Evolutionary conservation across 2,329 filamentous ascomycete genomes (phyloP).

Genomic region (Plenodomus biglobosus): DNA sequence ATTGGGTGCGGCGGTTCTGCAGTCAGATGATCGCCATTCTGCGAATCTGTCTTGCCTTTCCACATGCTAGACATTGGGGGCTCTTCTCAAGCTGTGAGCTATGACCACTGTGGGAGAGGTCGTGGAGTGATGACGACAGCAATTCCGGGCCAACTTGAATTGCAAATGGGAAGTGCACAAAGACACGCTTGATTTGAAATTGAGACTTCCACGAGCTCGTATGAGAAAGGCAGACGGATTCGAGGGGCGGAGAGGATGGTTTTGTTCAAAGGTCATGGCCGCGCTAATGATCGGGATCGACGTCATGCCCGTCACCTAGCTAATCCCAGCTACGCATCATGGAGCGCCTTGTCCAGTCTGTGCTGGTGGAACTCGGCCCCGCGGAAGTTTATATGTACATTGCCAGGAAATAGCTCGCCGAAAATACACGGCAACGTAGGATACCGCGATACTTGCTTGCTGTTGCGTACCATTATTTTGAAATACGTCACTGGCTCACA

Average conservation of each 20-base stretch:
- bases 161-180: background rate
- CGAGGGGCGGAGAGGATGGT: conserved; percentile 8
- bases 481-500: conserved; percentile 5
- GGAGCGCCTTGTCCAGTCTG: conserved; percentile 5
- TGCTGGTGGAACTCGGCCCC: conserved; percentile 3
- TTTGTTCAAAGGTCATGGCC: conserved; percentile 14
- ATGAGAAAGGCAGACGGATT: background rate
- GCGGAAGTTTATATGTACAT: conserved; percentile 1
- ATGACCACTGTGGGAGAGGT: conserved; percentile 3
- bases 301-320: conserved; percentile 16
- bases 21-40: conserved; percentile 44
- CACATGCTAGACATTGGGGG: conserved; percentile 51
- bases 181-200: background rate
- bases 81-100: conserved; percentile 25
- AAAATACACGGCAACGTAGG: background rate
- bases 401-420: background rate
- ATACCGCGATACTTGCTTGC: conserved; percentile 2
- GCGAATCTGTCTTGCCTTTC: conserved; percentile 54
- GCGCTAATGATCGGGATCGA: conserved; percentile 22
- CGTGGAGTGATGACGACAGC: background rate
- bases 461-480: conserved; percentile 1
- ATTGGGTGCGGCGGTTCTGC: conserved; percentile 19
- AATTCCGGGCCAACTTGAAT: background rate
- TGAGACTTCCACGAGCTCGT: conserved; percentile 11
- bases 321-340: conserved; percentile 14